Conservation (phyloP, 352 stramenopile species). For the Blastocystis sp. region DNA sequence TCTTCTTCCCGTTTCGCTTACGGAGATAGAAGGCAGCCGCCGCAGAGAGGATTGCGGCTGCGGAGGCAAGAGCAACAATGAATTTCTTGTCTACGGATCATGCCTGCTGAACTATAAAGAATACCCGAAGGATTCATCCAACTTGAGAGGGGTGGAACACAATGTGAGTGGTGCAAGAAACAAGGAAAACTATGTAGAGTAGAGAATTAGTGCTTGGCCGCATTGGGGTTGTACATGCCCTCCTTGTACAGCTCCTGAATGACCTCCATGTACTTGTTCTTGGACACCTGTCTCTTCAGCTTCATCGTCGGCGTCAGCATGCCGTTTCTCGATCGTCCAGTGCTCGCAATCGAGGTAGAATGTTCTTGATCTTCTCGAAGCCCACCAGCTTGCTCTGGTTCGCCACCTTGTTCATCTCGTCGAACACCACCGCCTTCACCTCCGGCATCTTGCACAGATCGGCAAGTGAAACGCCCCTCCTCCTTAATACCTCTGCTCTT, state of each 20-base stretch:
- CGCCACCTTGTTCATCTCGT: constrained; percentile 78
- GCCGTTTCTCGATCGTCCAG: constrained; percentile 85
- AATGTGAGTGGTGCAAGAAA: too few relatives aligned
- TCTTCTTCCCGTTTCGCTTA: background rate
- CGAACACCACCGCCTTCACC: constrained; percentile 75
- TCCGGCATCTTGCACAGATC: constrained; percentile 77
- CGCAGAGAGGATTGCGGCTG: constrained; percentile 1
- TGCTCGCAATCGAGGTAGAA: constrained; percentile 83
- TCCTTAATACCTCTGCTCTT: background rate
- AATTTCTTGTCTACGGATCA: constrained; percentile 53
- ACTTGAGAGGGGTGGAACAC: too few relatives aligned
- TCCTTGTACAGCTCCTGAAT: constrained; percentile 78
- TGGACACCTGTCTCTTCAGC: constrained; percentile 83
- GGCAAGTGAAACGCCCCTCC: constrained; percentile 22
- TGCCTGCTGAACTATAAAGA: constrained; percentile 15
- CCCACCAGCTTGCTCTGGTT: constrained; percentile 79
- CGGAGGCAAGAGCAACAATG: constrained; percentile 31
- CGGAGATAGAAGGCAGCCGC: background rate
- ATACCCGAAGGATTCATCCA: too few relatives aligned
- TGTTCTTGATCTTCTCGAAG: constrained; percentile 85
- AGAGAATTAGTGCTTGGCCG: background rate
- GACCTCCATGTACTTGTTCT: constrained; percentile 75
- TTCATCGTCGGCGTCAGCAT: constrained; percentile 93
- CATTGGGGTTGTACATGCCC: constrained; percentile 28
- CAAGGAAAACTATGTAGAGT: too few relatives aligned